Evolutionary conservation across 1,139 yeast species (phyloP).

Genomic region (Hansenula sp.): DNA sequence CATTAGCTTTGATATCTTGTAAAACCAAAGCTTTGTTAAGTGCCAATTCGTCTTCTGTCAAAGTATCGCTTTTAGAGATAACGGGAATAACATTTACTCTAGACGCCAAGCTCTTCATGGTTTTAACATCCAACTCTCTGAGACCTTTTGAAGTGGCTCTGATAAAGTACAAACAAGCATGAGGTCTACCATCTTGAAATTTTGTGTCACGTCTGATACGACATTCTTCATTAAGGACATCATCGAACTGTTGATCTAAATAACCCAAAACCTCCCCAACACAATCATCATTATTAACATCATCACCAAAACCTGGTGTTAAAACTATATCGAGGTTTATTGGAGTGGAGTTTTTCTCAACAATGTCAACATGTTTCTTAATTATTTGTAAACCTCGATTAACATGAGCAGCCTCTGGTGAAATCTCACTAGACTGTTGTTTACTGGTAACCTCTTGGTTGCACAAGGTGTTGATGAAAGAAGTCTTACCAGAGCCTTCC

Average conservation of each 20-base stretch:
- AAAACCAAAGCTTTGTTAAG: slow-evolving; percentile 41
- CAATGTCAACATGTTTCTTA: slow-evolving; percentile 25
- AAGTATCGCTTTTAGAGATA: slow-evolving; percentile 53
- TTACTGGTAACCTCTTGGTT: slow-evolving; percentile 26
- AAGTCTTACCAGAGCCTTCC: slow-evolving; percentile 57
- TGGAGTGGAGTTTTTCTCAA: slow-evolving; percentile 37
- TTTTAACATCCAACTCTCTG: slow-evolving; percentile 40
- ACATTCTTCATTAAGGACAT: slow-evolving; percentile 54
- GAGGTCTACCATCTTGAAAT: slow-evolving; percentile 56
- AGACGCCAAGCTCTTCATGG: slow-evolving; percentile 46
- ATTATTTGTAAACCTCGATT: slow-evolving; percentile 24
- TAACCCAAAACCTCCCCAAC: slow-evolving; percentile 42
- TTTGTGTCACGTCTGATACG: slow-evolving; percentile 54
- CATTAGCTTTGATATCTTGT: slow-evolving; percentile 38
- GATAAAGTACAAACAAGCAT: slow-evolving; percentile 58
- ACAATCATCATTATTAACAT: slow-evolving; percentile 29
- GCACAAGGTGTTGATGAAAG: slow-evolving; percentile 60
- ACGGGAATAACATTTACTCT: slow-evolving; percentile 58
- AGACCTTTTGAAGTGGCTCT: slow-evolving; percentile 54
- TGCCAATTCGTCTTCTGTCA: slow-evolving; percentile 44
- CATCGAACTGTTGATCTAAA: slow-evolving; percentile 53
- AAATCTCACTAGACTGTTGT: slow-evolving; percentile 11
- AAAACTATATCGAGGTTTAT: slow-evolving; percentile 36
- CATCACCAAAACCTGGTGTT: slow-evolving; percentile 45
- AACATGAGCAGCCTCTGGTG: slow-evolving; percentile 21